Conservation (phyloP, 495 filamentous ascomycete species). For the Hypoxylon cercidicola region DNA sequence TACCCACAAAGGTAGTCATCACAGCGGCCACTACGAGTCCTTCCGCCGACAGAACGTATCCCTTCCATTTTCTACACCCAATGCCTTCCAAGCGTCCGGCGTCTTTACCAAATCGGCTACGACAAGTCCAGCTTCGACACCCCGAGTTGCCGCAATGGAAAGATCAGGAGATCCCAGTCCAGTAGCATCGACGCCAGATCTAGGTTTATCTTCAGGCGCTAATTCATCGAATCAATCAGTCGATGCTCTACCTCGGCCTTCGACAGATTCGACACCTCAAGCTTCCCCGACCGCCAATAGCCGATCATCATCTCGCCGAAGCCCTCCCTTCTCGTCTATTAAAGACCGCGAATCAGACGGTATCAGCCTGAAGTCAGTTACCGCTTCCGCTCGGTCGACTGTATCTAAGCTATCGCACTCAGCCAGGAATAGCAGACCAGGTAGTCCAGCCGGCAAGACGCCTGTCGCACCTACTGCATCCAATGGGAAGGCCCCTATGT, state of each 20-base stretch:
- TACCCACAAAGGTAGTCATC: conserved; percentile 94
- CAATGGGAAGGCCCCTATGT: conserved; percentile 12
- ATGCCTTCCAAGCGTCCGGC: conserved; percentile 75
- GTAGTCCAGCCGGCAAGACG: conserved; percentile 40
- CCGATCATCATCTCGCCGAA: conserved; percentile 29
- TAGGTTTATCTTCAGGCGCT: conserved; percentile 41
- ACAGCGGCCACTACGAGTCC: conserved; percentile 96
- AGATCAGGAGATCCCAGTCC: conserved; percentile 48
- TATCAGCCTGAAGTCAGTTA: conserved; percentile 55
- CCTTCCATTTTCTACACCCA: conserved; percentile 78
- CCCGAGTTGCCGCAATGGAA: conserved; percentile 45
- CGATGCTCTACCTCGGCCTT: conserved; percentile 35
- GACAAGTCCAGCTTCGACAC: conserved; percentile 53
- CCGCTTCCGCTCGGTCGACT: conserved; percentile 54
- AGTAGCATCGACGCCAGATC: conserved; percentile 52
- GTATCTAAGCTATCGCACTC: conserved; percentile 52
- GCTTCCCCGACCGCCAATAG: conserved; percentile 35
- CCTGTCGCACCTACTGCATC: conserved; percentile 38
- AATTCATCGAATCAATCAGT: conserved; percentile 42
- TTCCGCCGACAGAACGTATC: conserved; percentile 87
- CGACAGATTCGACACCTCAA: conserved; percentile 35
- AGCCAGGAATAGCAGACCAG: conserved; percentile 36
- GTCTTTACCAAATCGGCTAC: conserved; percentile 68
- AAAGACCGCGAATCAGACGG: conserved; percentile 49
- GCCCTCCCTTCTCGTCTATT: conserved; percentile 28